Base-by-base conservation (phyloP, 225 moss, liverwort and hornwort genomes). In the Marchantia paleacea region DNA sequence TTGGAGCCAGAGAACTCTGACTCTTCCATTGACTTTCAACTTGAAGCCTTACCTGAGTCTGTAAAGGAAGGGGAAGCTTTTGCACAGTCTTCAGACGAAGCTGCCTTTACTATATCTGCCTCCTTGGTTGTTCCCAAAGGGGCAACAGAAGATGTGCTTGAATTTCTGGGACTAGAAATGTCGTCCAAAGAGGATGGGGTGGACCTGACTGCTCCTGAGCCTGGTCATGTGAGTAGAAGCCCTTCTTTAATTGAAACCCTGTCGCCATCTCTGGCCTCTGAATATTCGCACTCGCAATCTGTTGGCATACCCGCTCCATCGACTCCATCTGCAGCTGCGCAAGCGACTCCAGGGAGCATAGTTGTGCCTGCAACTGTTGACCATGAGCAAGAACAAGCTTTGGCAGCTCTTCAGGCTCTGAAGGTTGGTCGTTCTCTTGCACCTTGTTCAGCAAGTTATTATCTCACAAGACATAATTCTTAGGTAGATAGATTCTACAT, bases 311-410 rank as follows among this genome's bases (percentile, higher is more conserved):
- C 84, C 83, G 85, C 91, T 84, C 91, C 91, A 48, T 91, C 87
- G 69, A 77, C 85, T 78, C 89, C 91, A 76, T 86, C 83, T 73
- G 76, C 90, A 97, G 97, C 87, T 84, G 81, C 88, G 58, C 93
- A 88, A 81, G 85, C 82, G 78, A 93, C 80, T 79, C 87, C 87
- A 61, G 85, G 90, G 85, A 93, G 87, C 84, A 88, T 92, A 69
- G 83, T 95, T 78, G 90, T 95, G 83, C 93, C 95, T n/a, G 93
- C 93, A 28, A 84, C 89, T 83, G 90, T 94, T 62, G 95, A 95
- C 84, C 92, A 85, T 81, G 93, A 95, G 87, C 97, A 99, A 81
- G 91, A 92, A 73, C 89, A 95, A 86, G 93, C 95, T 55, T 75
- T 99, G 81, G 89, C 92, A 81, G 97, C 91, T 73, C 86, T 95